These are phyloP conservation scores for Gossypium gossypioides DNA, from an alignment of 441 rosid species.

Conservation along the genomic window DNA sequence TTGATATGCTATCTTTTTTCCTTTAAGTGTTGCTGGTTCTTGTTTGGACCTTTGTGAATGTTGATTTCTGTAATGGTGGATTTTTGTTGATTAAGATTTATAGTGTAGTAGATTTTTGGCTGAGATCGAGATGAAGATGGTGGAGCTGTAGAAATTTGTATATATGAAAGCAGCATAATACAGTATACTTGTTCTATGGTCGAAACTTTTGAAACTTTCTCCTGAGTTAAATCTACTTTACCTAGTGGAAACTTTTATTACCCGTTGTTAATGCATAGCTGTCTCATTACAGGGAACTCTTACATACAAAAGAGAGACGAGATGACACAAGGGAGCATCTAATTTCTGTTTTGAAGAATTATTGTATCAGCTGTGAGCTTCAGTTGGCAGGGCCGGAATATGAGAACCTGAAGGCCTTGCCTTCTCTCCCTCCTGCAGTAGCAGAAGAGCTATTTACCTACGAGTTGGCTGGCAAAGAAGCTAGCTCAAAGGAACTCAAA, in stretches of 20 bases:
- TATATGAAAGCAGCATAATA: not conserved
- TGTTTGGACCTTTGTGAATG: not conserved
- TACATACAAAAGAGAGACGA: constrained; percentile 43
- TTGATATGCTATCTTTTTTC: not conserved
- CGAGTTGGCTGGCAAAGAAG: constrained; percentile 20
- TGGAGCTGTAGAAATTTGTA: not conserved
- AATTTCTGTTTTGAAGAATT: constrained; percentile 30
- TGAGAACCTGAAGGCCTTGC: constrained; percentile 31
- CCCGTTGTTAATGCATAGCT: not conserved
- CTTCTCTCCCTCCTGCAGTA: constrained; percentile 35
- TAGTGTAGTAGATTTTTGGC: not conserved
- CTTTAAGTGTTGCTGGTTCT: not conserved
- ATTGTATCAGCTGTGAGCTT: constrained; percentile 44
- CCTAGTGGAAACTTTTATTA: not conserved
- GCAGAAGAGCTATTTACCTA: constrained; percentile 35
- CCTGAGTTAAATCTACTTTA: not conserved
- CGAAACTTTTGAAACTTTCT: not conserved
- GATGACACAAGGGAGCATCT: constrained; percentile 35
- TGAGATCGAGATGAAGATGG: not conserved
- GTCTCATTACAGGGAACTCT: constrained; percentile 33
- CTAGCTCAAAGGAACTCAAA: constrained; percentile 5
- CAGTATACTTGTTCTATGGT: not conserved
- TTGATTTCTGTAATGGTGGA: not conserved
- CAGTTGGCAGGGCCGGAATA: constrained; percentile 43
- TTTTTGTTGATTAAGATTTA: not conserved